Percentiles rank a stretch among this genome's conserved stretches.
These are phyloP conservation scores for Raphanus sativus DNA, from an alignment of 345 rosid genomes.

Conservation along the genomic window DNA sequence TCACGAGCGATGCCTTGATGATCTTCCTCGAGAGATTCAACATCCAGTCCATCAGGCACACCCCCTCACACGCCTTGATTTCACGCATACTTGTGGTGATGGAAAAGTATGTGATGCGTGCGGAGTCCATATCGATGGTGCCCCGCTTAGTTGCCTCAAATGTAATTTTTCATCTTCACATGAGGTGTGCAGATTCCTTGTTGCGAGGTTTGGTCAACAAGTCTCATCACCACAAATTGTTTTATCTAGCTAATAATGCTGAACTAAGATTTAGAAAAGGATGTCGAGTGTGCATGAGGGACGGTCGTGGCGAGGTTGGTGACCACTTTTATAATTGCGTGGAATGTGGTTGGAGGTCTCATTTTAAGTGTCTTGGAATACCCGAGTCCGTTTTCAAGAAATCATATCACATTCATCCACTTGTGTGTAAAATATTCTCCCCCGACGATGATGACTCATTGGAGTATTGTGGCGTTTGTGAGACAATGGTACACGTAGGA, in stretches of 20 bases:
- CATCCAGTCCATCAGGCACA: not conserved
- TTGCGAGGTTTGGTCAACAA: not conserved
- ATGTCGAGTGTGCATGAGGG: not conserved
- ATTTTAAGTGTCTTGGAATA: not conserved
- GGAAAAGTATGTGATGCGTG: not conserved
- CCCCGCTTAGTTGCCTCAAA: not conserved
- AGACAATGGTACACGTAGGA: not conserved
- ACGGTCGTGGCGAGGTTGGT: not conserved
- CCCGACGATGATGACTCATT: not conserved
- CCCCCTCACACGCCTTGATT: not conserved
- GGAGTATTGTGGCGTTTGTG: not conserved
- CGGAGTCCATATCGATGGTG: not conserved
- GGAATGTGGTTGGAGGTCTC: not conserved
- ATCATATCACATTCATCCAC: not conserved
- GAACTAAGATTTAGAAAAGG: not conserved
- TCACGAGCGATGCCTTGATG: not conserved
- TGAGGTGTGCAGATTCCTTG: not conserved
- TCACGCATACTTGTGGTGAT: not conserved
- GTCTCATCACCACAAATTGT: not conserved
- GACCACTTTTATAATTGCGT: not conserved
- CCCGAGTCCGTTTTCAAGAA: not conserved
- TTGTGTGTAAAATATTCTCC: not conserved
- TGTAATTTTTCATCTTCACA: not conserved
- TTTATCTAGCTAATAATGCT: not conserved
- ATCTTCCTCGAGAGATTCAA: not conserved